Conservation (phyloP, 352 stramenopile genomes). For the Pythium sp. region DNA sequence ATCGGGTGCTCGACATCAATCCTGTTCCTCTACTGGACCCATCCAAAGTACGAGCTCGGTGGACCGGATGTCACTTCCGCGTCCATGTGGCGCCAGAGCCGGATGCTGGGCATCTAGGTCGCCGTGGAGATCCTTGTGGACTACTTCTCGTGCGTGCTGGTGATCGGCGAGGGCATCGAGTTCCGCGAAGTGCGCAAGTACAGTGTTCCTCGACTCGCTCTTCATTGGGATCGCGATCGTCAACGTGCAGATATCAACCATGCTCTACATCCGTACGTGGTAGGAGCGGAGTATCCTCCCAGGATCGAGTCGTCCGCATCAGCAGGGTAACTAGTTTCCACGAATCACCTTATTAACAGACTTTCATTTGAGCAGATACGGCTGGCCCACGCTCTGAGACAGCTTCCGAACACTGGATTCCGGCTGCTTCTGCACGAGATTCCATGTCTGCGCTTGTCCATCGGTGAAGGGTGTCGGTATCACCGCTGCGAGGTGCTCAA, state of each 20-base stretch:
- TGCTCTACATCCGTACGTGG: slow-evolving; percentile 14
- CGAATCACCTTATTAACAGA: background rate
- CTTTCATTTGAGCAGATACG: too few relatives aligned
- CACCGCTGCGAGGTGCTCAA: too few relatives aligned
- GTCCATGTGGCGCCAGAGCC: background rate
- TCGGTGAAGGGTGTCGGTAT: too few relatives aligned
- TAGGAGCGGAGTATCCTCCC: background rate
- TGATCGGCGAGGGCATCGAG: slow-evolving; percentile 13
- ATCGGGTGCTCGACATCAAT: slow-evolving; percentile 44
- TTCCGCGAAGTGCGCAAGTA: slow-evolving; percentile 14
- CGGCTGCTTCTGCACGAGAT: too few relatives aligned
- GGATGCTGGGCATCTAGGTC: slow-evolving; percentile 3
- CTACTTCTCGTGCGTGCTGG: slow-evolving; percentile 11
- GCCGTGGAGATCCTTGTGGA: slow-evolving; percentile 14
- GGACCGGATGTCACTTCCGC: background rate
- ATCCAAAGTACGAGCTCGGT: slow-evolving; percentile 27
- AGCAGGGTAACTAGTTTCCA: background rate
- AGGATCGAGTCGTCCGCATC: background rate
- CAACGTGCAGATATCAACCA: slow-evolving; percentile 16
- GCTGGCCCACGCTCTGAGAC: too few relatives aligned
- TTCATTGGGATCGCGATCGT: slow-evolving; percentile 12
- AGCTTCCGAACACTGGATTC: too few relatives aligned
- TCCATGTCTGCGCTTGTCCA: too few relatives aligned
- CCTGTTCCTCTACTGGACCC: slow-evolving; percentile 32
- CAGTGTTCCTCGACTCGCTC: slow-evolving; percentile 8